These are phyloP conservation scores for Aureobasidium sp. DNA, from an alignment of 2,329 filamentous ascomycete species.

Conservation along the genomic window DNA sequence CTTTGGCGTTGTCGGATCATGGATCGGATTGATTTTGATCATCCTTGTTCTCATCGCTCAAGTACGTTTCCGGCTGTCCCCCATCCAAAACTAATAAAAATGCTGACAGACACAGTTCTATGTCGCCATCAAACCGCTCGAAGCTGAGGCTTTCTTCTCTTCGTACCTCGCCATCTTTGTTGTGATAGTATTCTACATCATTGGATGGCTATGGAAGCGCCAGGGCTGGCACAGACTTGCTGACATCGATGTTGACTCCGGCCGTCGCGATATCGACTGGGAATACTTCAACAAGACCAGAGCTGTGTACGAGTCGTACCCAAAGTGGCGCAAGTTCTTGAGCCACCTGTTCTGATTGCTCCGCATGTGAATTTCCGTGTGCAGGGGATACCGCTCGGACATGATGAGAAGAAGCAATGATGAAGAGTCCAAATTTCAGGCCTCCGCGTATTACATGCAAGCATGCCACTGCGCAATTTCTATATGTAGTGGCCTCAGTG, in stretches of 20 bases:
- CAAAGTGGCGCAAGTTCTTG: slow-evolving; percentile 40
- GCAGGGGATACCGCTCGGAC: too few species aligned
- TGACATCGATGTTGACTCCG: slow-evolving; percentile 61
- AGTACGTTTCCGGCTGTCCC: not conserved
- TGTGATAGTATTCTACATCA: slow-evolving; percentile 48
- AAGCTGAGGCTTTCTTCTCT: slow-evolving; percentile 48
- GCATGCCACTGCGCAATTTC: too few species aligned
- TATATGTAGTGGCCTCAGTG: too few species aligned
- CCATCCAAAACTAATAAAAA: too few species aligned
- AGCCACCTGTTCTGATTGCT: slow-evolving; percentile 21
- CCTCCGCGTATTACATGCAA: too few species aligned
- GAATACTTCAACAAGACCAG: slow-evolving; percentile 53
- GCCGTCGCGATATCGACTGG: slow-evolving; percentile 59
- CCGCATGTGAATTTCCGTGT: too few species aligned
- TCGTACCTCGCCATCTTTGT: slow-evolving; percentile 48
- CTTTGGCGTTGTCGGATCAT: slow-evolving; percentile 72
- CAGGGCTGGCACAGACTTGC: slow-evolving; percentile 50
- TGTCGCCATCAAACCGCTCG: slow-evolving; percentile 40
- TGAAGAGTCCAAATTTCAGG: too few species aligned
- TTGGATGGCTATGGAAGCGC: slow-evolving; percentile 58
- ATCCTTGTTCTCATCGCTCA: slow-evolving; percentile 69
- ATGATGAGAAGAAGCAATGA: too few species aligned
- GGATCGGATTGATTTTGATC: slow-evolving; percentile 71
- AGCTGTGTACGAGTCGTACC: slow-evolving; percentile 44
- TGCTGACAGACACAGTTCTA: slow-evolving; percentile 35